These are phyloP conservation scores for Cryphonectria parasitica DNA, from an alignment of 2,329 filamentous ascomycete species.

Conservation along the genomic window DNA sequence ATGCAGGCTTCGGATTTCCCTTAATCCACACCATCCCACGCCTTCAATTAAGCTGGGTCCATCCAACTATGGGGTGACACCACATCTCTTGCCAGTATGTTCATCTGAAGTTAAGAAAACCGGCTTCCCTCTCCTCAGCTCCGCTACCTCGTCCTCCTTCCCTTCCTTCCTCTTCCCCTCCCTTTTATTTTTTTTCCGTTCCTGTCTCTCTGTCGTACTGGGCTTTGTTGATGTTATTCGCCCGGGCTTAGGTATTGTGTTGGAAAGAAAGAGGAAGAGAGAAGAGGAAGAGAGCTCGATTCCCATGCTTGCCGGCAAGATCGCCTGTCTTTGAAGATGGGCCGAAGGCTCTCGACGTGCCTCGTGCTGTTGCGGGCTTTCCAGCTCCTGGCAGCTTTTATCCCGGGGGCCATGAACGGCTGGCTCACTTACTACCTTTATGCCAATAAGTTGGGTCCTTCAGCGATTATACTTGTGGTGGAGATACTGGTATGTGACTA, in stretches of 20 bases:
- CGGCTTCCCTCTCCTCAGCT: slow-evolving; percentile 8
- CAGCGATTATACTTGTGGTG: slow-evolving; percentile 37
- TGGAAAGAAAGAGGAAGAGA: neutral
- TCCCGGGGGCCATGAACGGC: slow-evolving; percentile 40
- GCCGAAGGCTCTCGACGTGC: slow-evolving; percentile 39
- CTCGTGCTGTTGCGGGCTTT: slow-evolving; percentile 39
- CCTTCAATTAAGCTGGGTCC: slow-evolving; percentile 9
- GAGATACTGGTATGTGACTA: slow-evolving; percentile 41
- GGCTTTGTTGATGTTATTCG: neutral
- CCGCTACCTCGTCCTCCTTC: neutral
- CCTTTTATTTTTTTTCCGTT: neutral
- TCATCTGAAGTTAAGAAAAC: slow-evolving; percentile 8
- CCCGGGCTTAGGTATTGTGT: neutral
- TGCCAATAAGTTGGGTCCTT: slow-evolving; percentile 34
- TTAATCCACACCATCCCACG: slow-evolving; percentile 16
- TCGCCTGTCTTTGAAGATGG: slow-evolving; percentile 20
- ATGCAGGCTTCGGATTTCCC: slow-evolving; percentile 24
- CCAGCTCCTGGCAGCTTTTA: slow-evolving; percentile 39
- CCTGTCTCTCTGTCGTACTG: neutral
- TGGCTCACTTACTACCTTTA: slow-evolving; percentile 40
- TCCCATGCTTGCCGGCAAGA: slow-evolving; percentile 14
- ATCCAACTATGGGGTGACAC: slow-evolving; percentile 19
- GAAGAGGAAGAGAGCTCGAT: neutral
- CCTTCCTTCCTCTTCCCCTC: slow-evolving; percentile 1
- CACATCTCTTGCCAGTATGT: slow-evolving; percentile 2